A percentile compares a stretch with the other conserved stretches of the same genome.
Evolutionary conservation across 768 basidiomycete genomes (phyloP).

Genomic region (Pulveroboletus sp.): DNA sequence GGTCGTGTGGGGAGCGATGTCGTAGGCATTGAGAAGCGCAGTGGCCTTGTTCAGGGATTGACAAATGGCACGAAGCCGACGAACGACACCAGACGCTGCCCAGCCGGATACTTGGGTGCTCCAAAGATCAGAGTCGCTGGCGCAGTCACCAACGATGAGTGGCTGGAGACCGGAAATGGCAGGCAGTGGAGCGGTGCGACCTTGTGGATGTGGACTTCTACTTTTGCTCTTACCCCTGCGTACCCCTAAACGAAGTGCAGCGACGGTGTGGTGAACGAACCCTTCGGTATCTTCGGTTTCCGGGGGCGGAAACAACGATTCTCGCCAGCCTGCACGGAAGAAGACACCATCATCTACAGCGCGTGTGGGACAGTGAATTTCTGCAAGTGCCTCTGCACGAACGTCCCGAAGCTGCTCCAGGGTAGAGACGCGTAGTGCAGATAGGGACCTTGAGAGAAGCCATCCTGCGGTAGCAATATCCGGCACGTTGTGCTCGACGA

Average conservation of each 20-base stretch:
- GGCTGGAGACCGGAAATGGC: conserved; percentile 45
- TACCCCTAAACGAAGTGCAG: conserved; percentile 24
- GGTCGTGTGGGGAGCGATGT: conserved; percentile 58
- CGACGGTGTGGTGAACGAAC: conserved; percentile 12
- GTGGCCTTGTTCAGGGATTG: conserved; percentile 63
- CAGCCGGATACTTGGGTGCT: conserved; percentile 56
- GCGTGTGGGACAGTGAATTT: conserved; percentile 47
- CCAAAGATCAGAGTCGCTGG: conserved; percentile 63
- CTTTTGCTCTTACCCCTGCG: conserved; percentile 23
- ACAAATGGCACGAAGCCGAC: conserved; percentile 70
- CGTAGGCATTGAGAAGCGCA: conserved; percentile 63
- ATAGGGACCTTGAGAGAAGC: conserved; percentile 63
- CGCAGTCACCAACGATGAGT: conserved; percentile 72
- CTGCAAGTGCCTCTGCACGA: conserved; percentile 53
- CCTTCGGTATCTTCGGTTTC: conserved; percentile 19
- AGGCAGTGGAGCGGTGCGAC: conserved; percentile 7
- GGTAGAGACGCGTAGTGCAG: conserved; percentile 46
- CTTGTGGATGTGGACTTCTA: conserved; percentile 28
- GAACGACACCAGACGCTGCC: conserved; percentile 57
- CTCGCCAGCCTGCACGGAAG: conserved; percentile 58
- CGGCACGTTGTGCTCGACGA: conserved; percentile 60
- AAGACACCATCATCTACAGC: conserved; percentile 68
- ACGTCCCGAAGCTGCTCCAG: conserved; percentile 63
- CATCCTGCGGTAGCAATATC: conserved; percentile 58
- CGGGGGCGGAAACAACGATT: conserved; percentile 35